Base-by-base conservation (phyloP, 2,329 filamentous ascomycete genomes). In the Scedosporium aurantiacum region DNA sequence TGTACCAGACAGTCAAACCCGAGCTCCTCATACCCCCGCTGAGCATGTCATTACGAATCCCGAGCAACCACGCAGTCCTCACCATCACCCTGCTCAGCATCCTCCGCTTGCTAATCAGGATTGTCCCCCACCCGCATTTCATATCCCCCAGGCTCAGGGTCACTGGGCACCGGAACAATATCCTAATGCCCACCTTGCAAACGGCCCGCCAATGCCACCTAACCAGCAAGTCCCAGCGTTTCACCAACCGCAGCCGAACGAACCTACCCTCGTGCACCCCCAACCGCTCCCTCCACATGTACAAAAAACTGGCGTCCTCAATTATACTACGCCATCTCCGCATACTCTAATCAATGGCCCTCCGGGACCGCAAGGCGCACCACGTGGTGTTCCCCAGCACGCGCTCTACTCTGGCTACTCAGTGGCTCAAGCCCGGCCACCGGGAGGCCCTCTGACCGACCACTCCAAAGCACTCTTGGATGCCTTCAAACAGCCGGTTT, bases 261-360 rank as follows among this genome's bases (percentile, higher is more conserved):
- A 52, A 62, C 68, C 43, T 61, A 66, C 45, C 59, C 63, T 59
- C 66, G 63, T 62, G 14, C 74, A 77, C 60, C 79, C 79, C 1
- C 80, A 82, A 60, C 78, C 81, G 8, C 69, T 81, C 10, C 82
- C 81, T 28, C 82, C 80, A 5, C 80, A 83, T 56, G 79, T 82
- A 1, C 82, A 84, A 63, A 78, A 79, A 63, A 76, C 77, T 5
- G 62, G 64, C 12, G 56, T 65, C 12, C 47, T 63, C 3, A 64
- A 62, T 40, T 65, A 64, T 45, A 63, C 64, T 10, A 65, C 63
- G 5, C 64, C 64, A 6, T 62, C 64, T 5, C 64, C 64, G 3
- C 45, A 61, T 41, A 28, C 52, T n/a, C 41, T 57, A n/a, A 10
- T 21, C n/a, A 57, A 32, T 8, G 63, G 57, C 7, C 6, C 43